These are phyloP conservation scores for Sisymbrium irio DNA, from an alignment of 345 rosid species.

Conservation along the genomic window DNA sequence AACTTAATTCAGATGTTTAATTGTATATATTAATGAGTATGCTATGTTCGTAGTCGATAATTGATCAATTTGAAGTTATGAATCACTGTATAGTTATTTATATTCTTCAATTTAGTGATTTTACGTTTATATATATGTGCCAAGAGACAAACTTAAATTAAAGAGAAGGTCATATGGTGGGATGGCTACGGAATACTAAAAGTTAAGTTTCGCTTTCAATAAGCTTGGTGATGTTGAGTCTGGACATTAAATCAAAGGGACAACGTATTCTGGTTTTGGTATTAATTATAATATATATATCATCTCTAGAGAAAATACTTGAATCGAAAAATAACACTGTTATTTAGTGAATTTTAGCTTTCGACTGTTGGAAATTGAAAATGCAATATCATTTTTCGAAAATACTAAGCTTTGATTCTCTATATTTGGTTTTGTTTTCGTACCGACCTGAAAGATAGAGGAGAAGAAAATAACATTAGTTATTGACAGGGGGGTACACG, in stretches of 20 bases:
- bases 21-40: neutral
- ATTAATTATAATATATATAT: neutral
- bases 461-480: neutral
- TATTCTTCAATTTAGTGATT: neutral
- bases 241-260: neutral
- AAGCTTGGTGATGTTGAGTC: constrained; percentile 18
- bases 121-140: neutral
- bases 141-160: neutral
- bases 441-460: neutral
- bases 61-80: neutral
- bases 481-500: neutral
- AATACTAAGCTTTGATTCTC: neutral
- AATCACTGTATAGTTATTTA: neutral
- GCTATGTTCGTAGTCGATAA: neutral
- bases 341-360: neutral
- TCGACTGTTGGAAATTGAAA: too few species aligned
- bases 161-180: neutral
- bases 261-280: neutral
- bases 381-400: neutral
- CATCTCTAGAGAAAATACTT: neutral
- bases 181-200: constrained; percentile 8
- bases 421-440: neutral
- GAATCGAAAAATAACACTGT: too few species aligned
- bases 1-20: too few species aligned
- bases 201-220: constrained; percentile 7